These are phyloP conservation scores for Sporisorium exsertum DNA, from an alignment of 1,284 basidiomycete species.

Conservation along the genomic window DNA sequence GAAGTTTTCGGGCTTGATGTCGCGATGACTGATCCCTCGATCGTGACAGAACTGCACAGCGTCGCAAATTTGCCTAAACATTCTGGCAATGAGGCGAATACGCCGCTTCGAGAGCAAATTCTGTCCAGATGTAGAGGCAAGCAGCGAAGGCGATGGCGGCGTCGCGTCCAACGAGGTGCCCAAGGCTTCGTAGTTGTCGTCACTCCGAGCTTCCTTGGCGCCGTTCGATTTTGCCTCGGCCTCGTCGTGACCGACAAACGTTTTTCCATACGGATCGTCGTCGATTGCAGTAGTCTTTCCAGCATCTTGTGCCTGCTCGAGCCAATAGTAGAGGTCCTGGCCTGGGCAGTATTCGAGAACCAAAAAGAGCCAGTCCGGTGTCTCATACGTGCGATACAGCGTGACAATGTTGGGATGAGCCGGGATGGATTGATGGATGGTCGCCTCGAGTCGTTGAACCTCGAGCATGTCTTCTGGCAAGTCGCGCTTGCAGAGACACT, in stretches of 20 bases:
- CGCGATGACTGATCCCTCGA: conserved; percentile 90
- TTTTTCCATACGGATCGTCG: conserved; percentile 14
- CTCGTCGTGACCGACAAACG: conserved; percentile 3
- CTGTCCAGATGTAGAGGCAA: conserved; percentile 79
- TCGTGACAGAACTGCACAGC: conserved; percentile 96
- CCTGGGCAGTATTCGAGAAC: conserved; percentile 93
- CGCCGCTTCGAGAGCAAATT: conserved; percentile 86
- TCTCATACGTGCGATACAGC: conserved; percentile 78
- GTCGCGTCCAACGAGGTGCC: conserved; percentile 52
- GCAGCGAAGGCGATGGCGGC: conserved; percentile 91
- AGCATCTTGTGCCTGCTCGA: conserved; percentile 75
- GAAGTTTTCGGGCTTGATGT: conserved; percentile 86
- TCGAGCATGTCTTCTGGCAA: conserved; percentile 63
- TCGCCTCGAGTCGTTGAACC: conserved; percentile 74
- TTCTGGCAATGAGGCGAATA: conserved; percentile 89
- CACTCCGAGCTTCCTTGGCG: not conserved
- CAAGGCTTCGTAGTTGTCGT: conserved; percentile 20
- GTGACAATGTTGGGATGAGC: conserved; percentile 95
- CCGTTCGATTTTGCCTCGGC: not conserved
- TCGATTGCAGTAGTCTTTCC: conserved; percentile 36
- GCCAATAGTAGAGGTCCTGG: conserved; percentile 90
- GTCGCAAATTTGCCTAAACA: conserved; percentile 99
- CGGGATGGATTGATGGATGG: conserved; percentile 91
- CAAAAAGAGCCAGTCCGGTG: conserved; percentile 81
- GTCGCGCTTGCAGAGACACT: conserved; percentile 82